Evolutionary conservation across 179 eudicot species (phyloP).

Genomic region (Spergularia azorica): DNA sequence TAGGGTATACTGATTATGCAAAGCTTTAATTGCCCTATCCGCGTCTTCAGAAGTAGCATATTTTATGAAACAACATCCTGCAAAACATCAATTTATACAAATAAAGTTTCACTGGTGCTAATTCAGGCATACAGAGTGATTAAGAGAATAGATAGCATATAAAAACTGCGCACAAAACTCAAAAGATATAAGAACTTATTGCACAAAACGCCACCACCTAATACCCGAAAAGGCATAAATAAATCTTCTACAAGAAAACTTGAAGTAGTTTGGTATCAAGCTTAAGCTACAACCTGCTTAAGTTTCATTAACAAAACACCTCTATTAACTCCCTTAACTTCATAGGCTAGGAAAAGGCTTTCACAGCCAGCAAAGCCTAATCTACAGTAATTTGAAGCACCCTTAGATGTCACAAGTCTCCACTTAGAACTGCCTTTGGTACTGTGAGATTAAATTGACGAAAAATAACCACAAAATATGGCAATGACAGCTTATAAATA

Average conservation of each 20-base stretch:
- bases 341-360: too few relatives aligned
- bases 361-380: too few relatives aligned
- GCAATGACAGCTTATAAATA: background rate
- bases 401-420: too few relatives aligned
- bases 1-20: slow-evolving; percentile 85
- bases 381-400: too few relatives aligned
- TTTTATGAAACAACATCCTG: slow-evolving; percentile 98
- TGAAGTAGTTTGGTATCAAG: background rate
- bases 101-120: slow-evolving; percentile 31
- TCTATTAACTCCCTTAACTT: too few relatives aligned
- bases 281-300: too few relatives aligned
- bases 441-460: too few relatives aligned
- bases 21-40: slow-evolving; percentile 81
- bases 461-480: too few relatives aligned
- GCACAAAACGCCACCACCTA: background rate
- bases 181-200: background rate
- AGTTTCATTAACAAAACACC: too few relatives aligned
- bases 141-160: background rate
- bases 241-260: background rate
- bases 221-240: background rate
- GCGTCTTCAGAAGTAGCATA: slow-evolving; percentile 94
- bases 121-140: slow-evolving; percentile 1
- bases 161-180: background rate
- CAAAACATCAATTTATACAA: slow-evolving; percentile 46
- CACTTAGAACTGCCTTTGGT: too few relatives aligned